A percentile compares a stretch with the other conserved stretches of the same genome.
Conservation (phyloP, 495 filamentous ascomycete species). For the Corynascus novoguineensis region DNA sequence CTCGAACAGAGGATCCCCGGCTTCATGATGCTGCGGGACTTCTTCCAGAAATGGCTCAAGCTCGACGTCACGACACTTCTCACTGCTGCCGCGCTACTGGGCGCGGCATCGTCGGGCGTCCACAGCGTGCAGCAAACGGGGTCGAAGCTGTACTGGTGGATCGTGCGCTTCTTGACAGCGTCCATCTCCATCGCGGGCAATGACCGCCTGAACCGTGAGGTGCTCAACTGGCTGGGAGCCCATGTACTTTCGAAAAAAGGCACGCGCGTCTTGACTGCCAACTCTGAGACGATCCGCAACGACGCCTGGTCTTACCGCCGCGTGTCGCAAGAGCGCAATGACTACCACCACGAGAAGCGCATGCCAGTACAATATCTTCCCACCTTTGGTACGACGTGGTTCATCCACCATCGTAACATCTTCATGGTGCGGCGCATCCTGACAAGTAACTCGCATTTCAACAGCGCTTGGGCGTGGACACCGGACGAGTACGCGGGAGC, state of each 20-base stretch:
- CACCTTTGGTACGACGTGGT: slow-evolving; percentile 41
- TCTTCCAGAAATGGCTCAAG: slow-evolving; percentile 30
- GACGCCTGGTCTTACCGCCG: slow-evolving; percentile 26
- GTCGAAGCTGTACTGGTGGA: slow-evolving; percentile 36
- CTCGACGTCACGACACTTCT: slow-evolving; percentile 31
- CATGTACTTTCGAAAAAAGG: slow-evolving; percentile 33
- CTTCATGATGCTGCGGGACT: slow-evolving; percentile 22
- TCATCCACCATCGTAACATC: slow-evolving; percentile 37
- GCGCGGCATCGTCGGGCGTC: slow-evolving; percentile 26
- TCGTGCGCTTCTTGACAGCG: slow-evolving; percentile 38
- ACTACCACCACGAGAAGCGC: slow-evolving; percentile 38
- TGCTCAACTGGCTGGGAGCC: slow-evolving; percentile 40
- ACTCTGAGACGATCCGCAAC: slow-evolving; percentile 33
- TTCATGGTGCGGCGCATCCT: slow-evolving; percentile 40
- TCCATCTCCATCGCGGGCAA: slow-evolving; percentile 37
- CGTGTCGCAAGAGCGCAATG: slow-evolving; percentile 33
- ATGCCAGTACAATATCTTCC: slow-evolving; percentile 42
- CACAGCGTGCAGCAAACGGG: slow-evolving; percentile 20
- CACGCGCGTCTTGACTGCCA: slow-evolving; percentile 39
- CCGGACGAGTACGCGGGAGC: slow-evolving; percentile 38
- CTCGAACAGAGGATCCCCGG: slow-evolving; percentile 26
- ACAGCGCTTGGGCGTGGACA: slow-evolving; percentile 14
- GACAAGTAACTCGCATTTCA: slow-evolving; percentile 16
- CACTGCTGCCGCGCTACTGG: slow-evolving; percentile 30
- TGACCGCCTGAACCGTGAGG: slow-evolving; percentile 41